A percentile compares a stretch with the other conserved stretches of the same genome.
phyloP scores from a whole-genome alignment of 768 basidiomycete genomes.

The Chalciporus chontae region DNA sequence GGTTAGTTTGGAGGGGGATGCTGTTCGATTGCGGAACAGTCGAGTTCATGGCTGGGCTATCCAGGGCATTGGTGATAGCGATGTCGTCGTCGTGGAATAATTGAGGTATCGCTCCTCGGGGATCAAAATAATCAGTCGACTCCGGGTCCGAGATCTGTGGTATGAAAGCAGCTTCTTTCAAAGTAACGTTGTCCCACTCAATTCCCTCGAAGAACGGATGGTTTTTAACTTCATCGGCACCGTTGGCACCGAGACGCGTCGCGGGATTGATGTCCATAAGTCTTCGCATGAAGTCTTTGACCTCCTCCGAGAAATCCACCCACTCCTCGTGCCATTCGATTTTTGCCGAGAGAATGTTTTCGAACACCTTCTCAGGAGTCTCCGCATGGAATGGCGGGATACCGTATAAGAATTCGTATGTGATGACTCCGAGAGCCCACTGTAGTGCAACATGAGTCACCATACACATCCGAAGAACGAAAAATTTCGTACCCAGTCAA shows the following conservation, averaged over 20 bases:
- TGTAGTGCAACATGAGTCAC: constrained; percentile 32
- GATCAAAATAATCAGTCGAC: constrained; percentile 99
- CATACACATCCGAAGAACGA: constrained; percentile 7
- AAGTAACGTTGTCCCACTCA: constrained; percentile 91
- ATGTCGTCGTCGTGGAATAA: constrained; percentile 89
- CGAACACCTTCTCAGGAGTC: constrained; percentile 95
- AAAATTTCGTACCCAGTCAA: constrained; percentile 82
- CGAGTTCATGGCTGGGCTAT: constrained; percentile 37
- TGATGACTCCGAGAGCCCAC: constrained; percentile 99
- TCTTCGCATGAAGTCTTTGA: constrained; percentile 84
- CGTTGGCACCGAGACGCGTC: constrained; percentile 78
- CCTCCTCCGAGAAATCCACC: constrained; percentile 81
- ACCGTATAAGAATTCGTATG: constrained; percentile 96
- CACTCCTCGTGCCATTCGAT: constrained; percentile 97
- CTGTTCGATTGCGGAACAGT: constrained; percentile 11
- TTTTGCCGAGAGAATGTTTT: constrained; percentile 93
- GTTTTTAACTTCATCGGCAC: constrained; percentile 87
- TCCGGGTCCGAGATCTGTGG: constrained; percentile 94
- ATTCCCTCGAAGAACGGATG: constrained; percentile 90
- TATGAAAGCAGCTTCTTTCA: constrained; percentile 89
- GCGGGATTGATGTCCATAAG: constrained; percentile 79
- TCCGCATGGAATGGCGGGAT: constrained; percentile 98
- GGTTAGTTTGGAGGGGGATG: constrained; percentile 33
- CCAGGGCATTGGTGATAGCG: constrained; percentile 48
- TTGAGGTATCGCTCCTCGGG: constrained; percentile 87